Percentiles rank a stretch among this genome's conserved stretches.
phyloP scores from a whole-genome alignment of 225 moss, liverwort and hornwort species.

The Bryum argenteum region DNA sequence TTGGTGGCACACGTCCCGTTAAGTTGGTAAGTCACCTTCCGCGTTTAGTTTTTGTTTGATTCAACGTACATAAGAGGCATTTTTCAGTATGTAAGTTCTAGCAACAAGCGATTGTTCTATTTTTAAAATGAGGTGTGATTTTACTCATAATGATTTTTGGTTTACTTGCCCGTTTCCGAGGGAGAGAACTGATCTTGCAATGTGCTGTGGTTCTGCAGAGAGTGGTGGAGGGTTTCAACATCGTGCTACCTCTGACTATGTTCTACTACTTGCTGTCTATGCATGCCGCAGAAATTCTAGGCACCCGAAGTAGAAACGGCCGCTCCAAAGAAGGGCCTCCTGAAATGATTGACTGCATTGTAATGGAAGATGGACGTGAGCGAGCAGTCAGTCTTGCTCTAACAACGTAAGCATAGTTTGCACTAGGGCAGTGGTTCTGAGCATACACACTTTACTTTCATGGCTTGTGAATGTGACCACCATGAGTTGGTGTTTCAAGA shows the following conservation, averaged over 20 bases:
- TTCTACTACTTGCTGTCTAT: conserved; percentile 56
- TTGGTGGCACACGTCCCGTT: conserved; percentile 39
- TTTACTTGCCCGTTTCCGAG: too few species aligned
- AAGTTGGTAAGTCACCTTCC: conserved; percentile 35
- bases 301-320: background rate
- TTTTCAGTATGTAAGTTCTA: background rate
- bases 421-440: too few species aligned
- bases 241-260: conserved; percentile 36
- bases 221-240: conserved; percentile 44
- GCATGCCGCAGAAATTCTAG: conserved; percentile 34
- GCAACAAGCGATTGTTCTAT: background rate
- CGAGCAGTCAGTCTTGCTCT: conserved; percentile 26
- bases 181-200: background rate
- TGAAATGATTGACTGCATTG: conserved; percentile 37
- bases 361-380: conserved; percentile 32
- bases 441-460: too few species aligned
- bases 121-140: background rate
- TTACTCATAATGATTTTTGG: background rate
- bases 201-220: conserved; percentile 32
- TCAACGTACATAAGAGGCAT: background rate
- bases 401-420: too few species aligned
- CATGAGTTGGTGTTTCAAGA: too few species aligned
- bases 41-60: background rate
- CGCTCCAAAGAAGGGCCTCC: conserved; percentile 26
- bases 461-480: too few species aligned